Percentiles rank a stretch among this genome's conserved stretches.
phyloP scores from a whole-genome alignment of 345 rosid genomes.

The Isatis tinctoria region DNA sequence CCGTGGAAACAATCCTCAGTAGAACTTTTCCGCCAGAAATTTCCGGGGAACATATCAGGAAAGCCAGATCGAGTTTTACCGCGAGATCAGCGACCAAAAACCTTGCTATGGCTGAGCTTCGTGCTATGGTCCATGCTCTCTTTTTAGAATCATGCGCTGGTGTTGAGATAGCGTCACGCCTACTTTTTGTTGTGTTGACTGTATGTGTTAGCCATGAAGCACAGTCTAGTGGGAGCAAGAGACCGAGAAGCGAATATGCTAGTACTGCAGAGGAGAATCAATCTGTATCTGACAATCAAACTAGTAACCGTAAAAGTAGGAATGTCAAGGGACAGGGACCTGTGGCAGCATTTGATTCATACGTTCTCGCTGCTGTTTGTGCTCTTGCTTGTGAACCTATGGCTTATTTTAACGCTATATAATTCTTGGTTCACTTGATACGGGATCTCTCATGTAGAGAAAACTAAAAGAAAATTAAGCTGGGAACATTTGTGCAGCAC shows the following conservation, averaged over 20 bases:
- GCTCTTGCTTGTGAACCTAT: conserved; percentile 78
- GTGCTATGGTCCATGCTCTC: conserved; percentile 95
- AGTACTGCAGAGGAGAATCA: conserved; percentile 40
- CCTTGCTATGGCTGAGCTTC: conserved; percentile 94
- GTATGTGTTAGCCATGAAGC: conserved; percentile 98
- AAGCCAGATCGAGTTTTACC: conserved; percentile 47
- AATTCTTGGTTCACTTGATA: neutral
- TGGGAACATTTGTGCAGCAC: neutral
- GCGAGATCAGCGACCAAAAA: conserved; percentile 72
- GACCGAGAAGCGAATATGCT: conserved; percentile 54
- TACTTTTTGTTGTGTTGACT: conserved; percentile 89
- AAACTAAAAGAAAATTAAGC: neutral
- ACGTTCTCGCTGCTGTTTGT: conserved; percentile 93
- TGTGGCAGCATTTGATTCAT: conserved; percentile 94
- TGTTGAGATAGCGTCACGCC: conserved; percentile 88
- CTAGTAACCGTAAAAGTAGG: conserved; percentile 42
- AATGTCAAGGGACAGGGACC: conserved; percentile 81
- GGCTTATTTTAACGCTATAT: neutral
- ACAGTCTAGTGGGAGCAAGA: conserved; percentile 70
- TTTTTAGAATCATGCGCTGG: conserved; percentile 89
- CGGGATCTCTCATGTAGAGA: neutral
- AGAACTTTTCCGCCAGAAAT: conserved; percentile 81
- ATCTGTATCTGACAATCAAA: conserved; percentile 33
- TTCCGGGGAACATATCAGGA: conserved; percentile 47
- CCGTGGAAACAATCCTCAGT: conserved; percentile 85